phyloP scores from a whole-genome alignment of 306 rosid genomes.

The Lablab purpureus region DNA sequence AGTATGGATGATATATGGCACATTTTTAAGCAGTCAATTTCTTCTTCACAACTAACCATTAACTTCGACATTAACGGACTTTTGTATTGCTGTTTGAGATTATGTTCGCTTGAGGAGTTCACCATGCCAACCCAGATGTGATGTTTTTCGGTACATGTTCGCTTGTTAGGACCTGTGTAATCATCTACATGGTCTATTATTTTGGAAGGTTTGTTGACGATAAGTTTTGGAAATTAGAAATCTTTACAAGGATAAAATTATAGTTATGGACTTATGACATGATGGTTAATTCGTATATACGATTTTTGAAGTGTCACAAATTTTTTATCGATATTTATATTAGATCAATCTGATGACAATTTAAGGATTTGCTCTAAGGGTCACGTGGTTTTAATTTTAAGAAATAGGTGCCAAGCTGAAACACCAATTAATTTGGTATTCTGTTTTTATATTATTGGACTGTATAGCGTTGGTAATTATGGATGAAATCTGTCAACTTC shows the following conservation, averaged over 20 bases:
- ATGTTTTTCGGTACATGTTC: slow-evolving; percentile 18
- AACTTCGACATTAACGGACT: slow-evolving; percentile 11
- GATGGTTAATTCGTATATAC: background rate
- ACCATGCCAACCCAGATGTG: background rate
- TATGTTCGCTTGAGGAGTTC: slow-evolving; percentile 25
- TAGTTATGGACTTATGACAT: background rate
- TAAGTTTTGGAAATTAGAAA: background rate
- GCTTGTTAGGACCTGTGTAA: slow-evolving; percentile 19
- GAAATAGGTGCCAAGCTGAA: background rate
- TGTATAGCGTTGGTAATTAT: background rate
- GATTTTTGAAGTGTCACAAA: background rate
- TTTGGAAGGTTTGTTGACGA: slow-evolving; percentile 17
- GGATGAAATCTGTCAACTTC: background rate
- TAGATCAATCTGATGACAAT: background rate
- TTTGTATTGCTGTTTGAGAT: slow-evolving; percentile 27
- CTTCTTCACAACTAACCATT: slow-evolving; percentile 34
- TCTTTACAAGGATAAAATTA: background rate
- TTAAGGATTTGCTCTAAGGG: background rate
- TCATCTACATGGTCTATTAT: background rate
- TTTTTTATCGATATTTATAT: background rate
- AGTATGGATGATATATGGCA: slow-evolving; percentile 30
- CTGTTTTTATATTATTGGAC: background rate
- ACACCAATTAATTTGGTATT: background rate
- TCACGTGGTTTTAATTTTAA: background rate
- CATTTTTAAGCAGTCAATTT: slow-evolving; percentile 25